Evolutionary conservation across 495 filamentous ascomycete species (phyloP).

Genomic region (Aspergillus ellipticus): DNA sequence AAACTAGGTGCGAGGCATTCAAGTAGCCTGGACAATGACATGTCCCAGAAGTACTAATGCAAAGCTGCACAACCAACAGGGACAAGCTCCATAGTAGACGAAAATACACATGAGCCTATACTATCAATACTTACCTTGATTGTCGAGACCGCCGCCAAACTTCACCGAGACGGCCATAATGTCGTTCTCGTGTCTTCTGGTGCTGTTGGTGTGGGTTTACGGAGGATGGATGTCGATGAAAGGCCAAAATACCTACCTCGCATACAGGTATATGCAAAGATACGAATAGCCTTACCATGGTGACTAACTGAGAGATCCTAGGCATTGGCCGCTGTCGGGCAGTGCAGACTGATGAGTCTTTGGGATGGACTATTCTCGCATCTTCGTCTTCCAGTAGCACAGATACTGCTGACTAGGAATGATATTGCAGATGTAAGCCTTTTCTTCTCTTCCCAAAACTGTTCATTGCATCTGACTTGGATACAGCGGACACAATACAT

Average conservation of each 20-base stretch:
- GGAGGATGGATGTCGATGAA: constrained; percentile 84
- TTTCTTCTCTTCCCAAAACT: neutral
- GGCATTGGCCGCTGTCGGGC: constrained; percentile 92
- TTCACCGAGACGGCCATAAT: constrained; percentile 86
- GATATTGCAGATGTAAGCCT: constrained; percentile 86
- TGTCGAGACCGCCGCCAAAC: constrained; percentile 82
- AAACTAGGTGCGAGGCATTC: constrained; percentile 72
- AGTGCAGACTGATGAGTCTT: constrained; percentile 90
- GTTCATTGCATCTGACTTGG: constrained; percentile 10
- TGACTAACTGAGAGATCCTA: constrained; percentile 30
- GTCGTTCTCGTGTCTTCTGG: constrained; percentile 96
- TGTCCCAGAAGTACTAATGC: constrained; percentile 15
- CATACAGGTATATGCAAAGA: constrained; percentile 59
- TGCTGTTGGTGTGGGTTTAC: constrained; percentile 88
- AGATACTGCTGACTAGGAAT: constrained; percentile 92
- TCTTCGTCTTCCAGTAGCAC: constrained; percentile 82
- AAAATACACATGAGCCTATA: constrained; percentile 94
- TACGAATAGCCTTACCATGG: neutral
- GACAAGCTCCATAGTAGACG: constrained; percentile 96
- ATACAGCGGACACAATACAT: constrained; percentile 82
- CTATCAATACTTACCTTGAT: constrained; percentile 85
- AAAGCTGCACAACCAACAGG: constrained; percentile 47
- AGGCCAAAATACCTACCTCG: constrained; percentile 83
- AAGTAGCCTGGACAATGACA: constrained; percentile 14
- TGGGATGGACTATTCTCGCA: constrained; percentile 92